A percentile compares a stretch with the other conserved stretches of the same genome.
phyloP scores from a whole-genome alignment of 148 eudicot genomes.

The Hydrangea macrophylla region DNA sequence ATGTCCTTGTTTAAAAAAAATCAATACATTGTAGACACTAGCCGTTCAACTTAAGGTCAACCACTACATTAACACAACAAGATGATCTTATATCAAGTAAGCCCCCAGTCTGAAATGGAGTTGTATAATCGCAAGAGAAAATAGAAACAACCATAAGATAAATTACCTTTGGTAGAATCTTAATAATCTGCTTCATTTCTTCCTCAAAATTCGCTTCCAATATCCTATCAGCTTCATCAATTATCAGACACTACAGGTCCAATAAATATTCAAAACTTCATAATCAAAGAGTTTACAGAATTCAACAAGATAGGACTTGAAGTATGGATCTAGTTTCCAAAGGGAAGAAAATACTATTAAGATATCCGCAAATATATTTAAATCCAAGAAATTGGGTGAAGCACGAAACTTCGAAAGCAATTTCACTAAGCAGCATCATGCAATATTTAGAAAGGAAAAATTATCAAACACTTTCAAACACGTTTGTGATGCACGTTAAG shows the following conservation, averaged over 20 bases:
- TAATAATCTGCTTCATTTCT: slow-evolving; percentile 87
- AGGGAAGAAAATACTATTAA: neutral
- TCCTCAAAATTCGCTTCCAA: slow-evolving; percentile 94
- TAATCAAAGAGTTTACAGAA: too few relatives aligned
- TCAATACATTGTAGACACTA: neutral
- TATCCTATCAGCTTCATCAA: slow-evolving; percentile 98
- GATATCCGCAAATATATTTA: neutral
- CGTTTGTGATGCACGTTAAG: too few relatives aligned
- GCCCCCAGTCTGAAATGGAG: neutral
- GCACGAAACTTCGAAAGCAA: too few relatives aligned
- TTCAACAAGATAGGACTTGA: neutral
- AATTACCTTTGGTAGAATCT: slow-evolving; percentile 76
- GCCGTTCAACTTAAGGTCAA: too few relatives aligned
- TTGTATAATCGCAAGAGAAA: neutral
- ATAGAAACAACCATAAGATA: neutral
- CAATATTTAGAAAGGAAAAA: too few relatives aligned
- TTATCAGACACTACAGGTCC: slow-evolving; percentile 65
- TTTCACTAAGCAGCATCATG: too few relatives aligned
- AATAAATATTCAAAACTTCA: neutral
- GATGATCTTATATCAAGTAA: neutral
- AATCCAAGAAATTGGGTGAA: too few relatives aligned
- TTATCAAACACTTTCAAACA: too few relatives aligned
- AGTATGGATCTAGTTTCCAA: neutral
- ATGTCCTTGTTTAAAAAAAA: too few relatives aligned
- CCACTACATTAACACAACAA: slow-evolving; percentile 2